Evolutionary conservation across 306 rosid genomes (phyloP).

Genomic region (Gastrolobium villosum): DNA sequence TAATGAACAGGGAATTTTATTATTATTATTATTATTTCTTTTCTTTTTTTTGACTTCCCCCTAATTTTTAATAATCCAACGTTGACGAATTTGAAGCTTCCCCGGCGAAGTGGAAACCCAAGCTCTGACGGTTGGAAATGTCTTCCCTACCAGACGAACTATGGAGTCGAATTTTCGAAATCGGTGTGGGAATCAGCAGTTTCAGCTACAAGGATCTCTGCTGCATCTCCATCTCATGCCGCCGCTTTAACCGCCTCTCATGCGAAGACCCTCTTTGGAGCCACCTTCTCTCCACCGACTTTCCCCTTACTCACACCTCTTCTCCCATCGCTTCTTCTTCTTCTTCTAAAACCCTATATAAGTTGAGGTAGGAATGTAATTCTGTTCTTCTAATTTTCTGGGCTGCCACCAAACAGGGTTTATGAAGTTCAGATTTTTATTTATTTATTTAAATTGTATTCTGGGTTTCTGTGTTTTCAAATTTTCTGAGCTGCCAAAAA

Average conservation of each 20-base stretch:
- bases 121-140: conserved; percentile 26
- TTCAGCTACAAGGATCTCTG: conserved; percentile 75
- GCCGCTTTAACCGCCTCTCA: conserved; percentile 71
- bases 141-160: conserved; percentile 73
- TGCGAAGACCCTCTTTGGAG: conserved; percentile 68
- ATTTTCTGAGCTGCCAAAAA: background rate
- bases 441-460: background rate
- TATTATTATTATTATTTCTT: too few relatives aligned
- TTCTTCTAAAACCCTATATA: conserved; percentile 64
- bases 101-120: background rate
- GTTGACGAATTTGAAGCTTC: background rate
- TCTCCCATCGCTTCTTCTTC: conserved; percentile 25
- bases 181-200: conserved; percentile 55
- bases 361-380: conserved; percentile 50
- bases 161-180: conserved; percentile 71
- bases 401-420: background rate
- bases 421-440: conserved; percentile 27
- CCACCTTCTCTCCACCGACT: conserved; percentile 69
- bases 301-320: conserved; percentile 40
- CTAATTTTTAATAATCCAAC: too few relatives aligned
- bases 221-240: conserved; percentile 72
- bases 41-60: too few relatives aligned
- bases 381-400: background rate
- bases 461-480: background rate
- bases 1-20: too few relatives aligned